phyloP scores from a whole-genome alignment of 192 early-diverging fungal genomes.

The Entomortierella parvispora region DNA sequence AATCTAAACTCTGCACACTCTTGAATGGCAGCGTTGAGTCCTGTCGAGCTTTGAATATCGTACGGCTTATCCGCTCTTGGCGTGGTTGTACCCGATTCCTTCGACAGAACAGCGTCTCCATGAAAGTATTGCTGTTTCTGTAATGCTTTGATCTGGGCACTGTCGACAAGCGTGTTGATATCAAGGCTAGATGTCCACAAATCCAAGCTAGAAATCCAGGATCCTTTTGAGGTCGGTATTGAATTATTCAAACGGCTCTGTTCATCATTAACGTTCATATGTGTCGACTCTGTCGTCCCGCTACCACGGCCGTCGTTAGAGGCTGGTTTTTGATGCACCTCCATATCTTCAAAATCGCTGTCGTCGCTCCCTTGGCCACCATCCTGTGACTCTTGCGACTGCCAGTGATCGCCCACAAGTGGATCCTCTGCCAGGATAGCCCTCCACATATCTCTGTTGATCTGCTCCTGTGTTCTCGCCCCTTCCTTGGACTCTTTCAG shows the following conservation, averaged over 20 bases:
- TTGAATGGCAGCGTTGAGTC: conserved; percentile 6
- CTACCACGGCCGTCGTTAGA: neutral
- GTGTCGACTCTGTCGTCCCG: no score
- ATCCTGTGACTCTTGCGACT: neutral
- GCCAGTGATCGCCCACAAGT: conserved; percentile 28
- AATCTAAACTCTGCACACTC: neutral
- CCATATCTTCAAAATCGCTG: conserved; percentile 48
- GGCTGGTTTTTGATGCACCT: conserved; percentile 17
- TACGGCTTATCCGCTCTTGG: neutral
- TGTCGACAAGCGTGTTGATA: neutral
- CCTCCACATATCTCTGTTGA: conserved; percentile 26
- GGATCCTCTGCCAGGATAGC: conserved; percentile 35
- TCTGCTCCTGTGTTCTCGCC: conserved; percentile 22
- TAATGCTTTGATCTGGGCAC: neutral
- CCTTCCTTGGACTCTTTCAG: conserved; percentile 1
- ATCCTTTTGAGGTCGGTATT: neutral
- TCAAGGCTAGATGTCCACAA: neutral
- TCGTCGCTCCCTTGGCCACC: conserved; percentile 6
- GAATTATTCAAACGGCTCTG: neutral
- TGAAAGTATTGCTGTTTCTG: conserved; percentile 36
- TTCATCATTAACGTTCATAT: no score
- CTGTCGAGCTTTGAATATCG: conserved; percentile 19
- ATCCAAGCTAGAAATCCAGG: neutral
- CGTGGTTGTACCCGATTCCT: neutral
- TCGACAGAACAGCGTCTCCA: neutral